Conservation (phyloP, 2,329 filamentous ascomycete species). For the Thielaviopsis punctulata region DNA sequence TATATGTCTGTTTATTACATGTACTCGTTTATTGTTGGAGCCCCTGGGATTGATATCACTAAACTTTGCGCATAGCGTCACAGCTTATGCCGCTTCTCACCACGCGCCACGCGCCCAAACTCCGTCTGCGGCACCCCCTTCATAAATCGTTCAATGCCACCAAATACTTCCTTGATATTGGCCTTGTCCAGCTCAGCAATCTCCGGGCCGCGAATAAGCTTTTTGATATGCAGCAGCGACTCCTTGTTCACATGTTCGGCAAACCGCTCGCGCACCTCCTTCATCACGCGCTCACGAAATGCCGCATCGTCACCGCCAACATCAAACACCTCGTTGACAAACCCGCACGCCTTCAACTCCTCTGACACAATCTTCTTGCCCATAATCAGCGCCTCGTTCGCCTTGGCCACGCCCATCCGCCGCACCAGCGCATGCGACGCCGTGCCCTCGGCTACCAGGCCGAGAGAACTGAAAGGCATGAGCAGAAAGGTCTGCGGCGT, state of each 20-base stretch:
- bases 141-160: slow-evolving; percentile 64
- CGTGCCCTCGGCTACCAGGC: slow-evolving; percentile 78
- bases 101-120: slow-evolving; percentile 68
- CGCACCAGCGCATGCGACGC: slow-evolving; percentile 63
- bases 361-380: slow-evolving; percentile 56
- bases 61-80: too few relatives aligned
- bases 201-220: slow-evolving; percentile 58
- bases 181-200: slow-evolving; percentile 55
- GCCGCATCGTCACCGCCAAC: slow-evolving; percentile 43
- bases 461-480: slow-evolving; percentile 79
- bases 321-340: slow-evolving; percentile 68
- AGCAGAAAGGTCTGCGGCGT: slow-evolving; percentile 68
- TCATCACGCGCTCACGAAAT: slow-evolving; percentile 55
- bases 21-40: too few relatives aligned
- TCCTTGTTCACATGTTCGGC: slow-evolving; percentile 66
- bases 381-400: slow-evolving; percentile 89
- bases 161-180: slow-evolving; percentile 73
- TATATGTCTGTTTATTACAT: not conserved
- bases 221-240: slow-evolving; percentile 71
- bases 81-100: slow-evolving; percentile 90
- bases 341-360: slow-evolving; percentile 61
- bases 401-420: slow-evolving; percentile 61
- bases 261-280: slow-evolving; percentile 65
- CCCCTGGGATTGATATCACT: too few relatives aligned
- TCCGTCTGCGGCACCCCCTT: slow-evolving; percentile 72